These are phyloP conservation scores for Diaporthe ampelina DNA, from an alignment of 2,329 filamentous ascomycete genomes.

Conservation along the genomic window DNA sequence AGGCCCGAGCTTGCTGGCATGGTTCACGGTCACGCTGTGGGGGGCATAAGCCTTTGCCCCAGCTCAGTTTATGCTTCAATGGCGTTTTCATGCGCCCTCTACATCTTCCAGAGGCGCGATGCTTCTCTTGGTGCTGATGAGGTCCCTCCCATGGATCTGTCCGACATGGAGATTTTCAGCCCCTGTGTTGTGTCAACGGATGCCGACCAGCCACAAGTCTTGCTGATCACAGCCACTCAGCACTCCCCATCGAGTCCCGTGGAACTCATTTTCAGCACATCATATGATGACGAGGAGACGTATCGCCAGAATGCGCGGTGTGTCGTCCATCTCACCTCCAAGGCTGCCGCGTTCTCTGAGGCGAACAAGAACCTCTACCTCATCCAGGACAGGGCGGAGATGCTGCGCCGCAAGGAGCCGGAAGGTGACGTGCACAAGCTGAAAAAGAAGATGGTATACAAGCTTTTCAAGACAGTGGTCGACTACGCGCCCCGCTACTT, in stretches of 20 bases:
- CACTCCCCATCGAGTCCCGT: conserved; percentile 72
- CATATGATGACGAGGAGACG: conserved; percentile 69
- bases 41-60: conserved; percentile 75
- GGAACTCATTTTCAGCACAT: conserved; percentile 71
- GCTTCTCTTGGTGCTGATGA: conserved; percentile 73
- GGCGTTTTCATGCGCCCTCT: conserved; percentile 69
- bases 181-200: conserved; percentile 64
- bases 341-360: conserved; percentile 27
- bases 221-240: conserved; percentile 69
- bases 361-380: conserved; percentile 40
- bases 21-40: conserved; percentile 76
- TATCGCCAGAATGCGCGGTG: conserved; percentile 75
- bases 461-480: conserved; percentile 69
- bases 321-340: conserved; percentile 61
- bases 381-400: conserved; percentile 6
- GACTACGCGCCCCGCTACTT: conserved; percentile 72
- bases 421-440: conserved; percentile 59
- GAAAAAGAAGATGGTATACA: conserved; percentile 68
- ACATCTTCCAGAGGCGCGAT: conserved; percentile 70
- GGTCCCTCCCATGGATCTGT: conserved; percentile 72
- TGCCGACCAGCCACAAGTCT: conserved; percentile 66
- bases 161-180: conserved; percentile 76
- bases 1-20: conserved; percentile 72
- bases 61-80: conserved; percentile 67
- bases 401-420: conserved; percentile 6